Percentiles rank a stretch among this genome's conserved stretches.
phyloP scores from a whole-genome alignment of 1,139 yeast species.

The Blastobotrys arbuscula region DNA sequence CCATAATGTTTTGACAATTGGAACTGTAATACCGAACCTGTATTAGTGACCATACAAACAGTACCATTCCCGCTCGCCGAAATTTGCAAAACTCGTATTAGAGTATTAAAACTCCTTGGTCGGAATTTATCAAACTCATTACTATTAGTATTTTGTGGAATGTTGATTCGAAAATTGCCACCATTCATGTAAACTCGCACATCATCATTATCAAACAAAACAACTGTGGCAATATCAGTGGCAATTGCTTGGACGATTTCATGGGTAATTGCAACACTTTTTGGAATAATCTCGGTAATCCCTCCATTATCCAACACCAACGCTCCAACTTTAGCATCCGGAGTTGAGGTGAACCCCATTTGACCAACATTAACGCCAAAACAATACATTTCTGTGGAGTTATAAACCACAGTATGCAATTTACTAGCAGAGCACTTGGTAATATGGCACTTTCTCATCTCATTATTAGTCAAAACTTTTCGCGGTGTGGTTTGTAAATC shows the following conservation, averaged over 20 bases:
- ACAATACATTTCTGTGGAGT: conserved; percentile 46
- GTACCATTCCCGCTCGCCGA: conserved; percentile 24
- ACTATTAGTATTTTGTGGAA: conserved; percentile 11
- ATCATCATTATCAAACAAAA: conserved; percentile 54
- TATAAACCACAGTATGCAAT: conserved; percentile 63
- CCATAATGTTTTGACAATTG: conserved; percentile 16
- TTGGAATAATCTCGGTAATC: conserved; percentile 38
- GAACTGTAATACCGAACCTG: conserved; percentile 32
- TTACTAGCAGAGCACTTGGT: conserved; percentile 63
- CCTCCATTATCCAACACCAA: conserved; percentile 7
- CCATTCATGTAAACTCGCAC: conserved; percentile 59
- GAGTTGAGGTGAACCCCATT: conserved; percentile 51
- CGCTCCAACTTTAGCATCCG: conserved; percentile 9
- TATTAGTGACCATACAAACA: conserved; percentile 29
- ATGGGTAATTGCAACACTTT: conserved; percentile 37
- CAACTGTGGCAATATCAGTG: conserved; percentile 66
- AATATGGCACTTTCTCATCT: conserved; percentile 41
- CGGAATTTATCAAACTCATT: conserved; percentile 19
- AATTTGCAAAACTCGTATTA: conserved; percentile 19
- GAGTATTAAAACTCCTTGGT: conserved; percentile 10
- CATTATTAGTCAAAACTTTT: conserved; percentile 37
- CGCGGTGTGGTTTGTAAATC: conserved; percentile 42
- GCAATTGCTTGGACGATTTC: conserved; percentile 51
- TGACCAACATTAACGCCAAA: conserved; percentile 92
- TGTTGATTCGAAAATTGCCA: conserved; percentile 47